Conservation (phyloP, 352 stramenopile genomes). For the Aphanomyces astaci region DNA sequence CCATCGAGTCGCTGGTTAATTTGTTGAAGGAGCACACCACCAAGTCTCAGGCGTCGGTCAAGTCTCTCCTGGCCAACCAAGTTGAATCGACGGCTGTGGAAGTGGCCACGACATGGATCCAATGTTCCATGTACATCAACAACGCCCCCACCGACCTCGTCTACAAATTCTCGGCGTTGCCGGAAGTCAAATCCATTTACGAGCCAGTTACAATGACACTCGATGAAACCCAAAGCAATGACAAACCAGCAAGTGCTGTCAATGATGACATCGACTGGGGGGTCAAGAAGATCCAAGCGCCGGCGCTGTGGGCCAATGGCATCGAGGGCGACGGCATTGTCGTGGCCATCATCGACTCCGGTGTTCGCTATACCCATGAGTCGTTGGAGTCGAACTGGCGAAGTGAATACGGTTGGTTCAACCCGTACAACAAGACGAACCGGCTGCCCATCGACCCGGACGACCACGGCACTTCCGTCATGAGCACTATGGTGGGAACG, state of each 20-base stretch:
- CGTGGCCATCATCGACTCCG: no score
- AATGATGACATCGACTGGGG: not conserved
- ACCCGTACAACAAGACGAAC: no score
- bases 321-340: no score
- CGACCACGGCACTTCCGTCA: no score
- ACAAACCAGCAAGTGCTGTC: not conserved
- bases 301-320: not conserved
- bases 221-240: not conserved
- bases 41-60: not conserved
- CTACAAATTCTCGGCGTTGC: constrained; percentile 30
- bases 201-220: not conserved
- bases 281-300: not conserved
- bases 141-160: constrained; percentile 38
- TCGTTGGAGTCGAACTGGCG: no score
- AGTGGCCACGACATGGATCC: constrained; percentile 33
- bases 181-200: constrained; percentile 29
- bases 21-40: no score
- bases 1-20: no score
- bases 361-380: no score
- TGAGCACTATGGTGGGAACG: no score
- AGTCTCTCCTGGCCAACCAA: not conserved
- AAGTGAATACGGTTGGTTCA: no score
- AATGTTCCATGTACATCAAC: constrained; percentile 49
- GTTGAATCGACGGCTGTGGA: not conserved
- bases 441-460: no score